These are phyloP conservation scores for Trichophyton equinum DNA, from an alignment of 2,329 filamentous ascomycete genomes.

Conservation along the genomic window DNA sequence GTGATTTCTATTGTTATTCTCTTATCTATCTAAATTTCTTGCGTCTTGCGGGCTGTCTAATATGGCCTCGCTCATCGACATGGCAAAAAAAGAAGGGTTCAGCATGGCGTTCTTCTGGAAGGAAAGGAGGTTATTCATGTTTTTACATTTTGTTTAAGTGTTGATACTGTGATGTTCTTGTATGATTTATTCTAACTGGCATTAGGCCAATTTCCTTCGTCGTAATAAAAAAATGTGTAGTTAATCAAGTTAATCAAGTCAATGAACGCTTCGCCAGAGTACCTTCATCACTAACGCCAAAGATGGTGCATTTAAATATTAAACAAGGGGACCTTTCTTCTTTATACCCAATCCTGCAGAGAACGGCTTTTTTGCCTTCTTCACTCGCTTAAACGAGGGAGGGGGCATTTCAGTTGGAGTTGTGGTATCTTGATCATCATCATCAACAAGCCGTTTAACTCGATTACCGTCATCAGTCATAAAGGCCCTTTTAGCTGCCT, in stretches of 20 bases:
- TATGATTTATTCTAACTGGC: background rate
- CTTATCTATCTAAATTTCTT: conserved; percentile 7
- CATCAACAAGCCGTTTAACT: conserved; percentile 42
- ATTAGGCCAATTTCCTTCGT: background rate
- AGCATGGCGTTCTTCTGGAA: conserved; percentile 3
- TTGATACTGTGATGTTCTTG: background rate
- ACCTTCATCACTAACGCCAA: background rate
- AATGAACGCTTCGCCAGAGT: background rate
- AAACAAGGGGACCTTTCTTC: conserved; percentile 49
- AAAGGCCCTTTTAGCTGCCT: conserved; percentile 69
- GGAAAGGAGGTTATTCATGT: background rate
- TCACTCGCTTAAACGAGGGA: conserved; percentile 59
- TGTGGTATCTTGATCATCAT: conserved; percentile 27
- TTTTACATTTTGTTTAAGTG: background rate
- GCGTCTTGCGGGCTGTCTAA: background rate
- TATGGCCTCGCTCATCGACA: background rate
- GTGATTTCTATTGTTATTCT: background rate
- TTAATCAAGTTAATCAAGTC: background rate
- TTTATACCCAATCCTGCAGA: conserved; percentile 70
- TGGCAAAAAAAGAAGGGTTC: background rate
- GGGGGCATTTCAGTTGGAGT: conserved; percentile 32
- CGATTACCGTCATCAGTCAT: conserved; percentile 46
- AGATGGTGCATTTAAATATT: conserved; percentile 36
- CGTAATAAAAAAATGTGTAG: background rate
- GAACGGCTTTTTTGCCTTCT: conserved; percentile 81